These are phyloP conservation scores for Bullera alba DNA, from an alignment of 768 basidiomycete species.

Conservation along the genomic window DNA sequence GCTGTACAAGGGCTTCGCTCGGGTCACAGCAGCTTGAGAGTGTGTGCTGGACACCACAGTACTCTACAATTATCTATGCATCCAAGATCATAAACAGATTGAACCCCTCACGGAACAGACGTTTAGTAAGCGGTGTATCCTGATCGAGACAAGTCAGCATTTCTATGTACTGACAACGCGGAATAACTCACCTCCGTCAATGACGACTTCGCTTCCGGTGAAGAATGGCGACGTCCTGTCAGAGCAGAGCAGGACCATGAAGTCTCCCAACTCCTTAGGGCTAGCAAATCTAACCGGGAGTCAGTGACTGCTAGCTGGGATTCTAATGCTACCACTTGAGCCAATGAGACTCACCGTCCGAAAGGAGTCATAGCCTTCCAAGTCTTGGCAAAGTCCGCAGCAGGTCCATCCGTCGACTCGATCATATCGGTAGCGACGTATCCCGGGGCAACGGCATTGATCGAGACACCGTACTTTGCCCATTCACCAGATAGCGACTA, in stretches of 20 bases:
- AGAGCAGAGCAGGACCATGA: constrained; percentile 33
- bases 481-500: constrained; percentile 42
- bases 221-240: constrained; percentile 30
- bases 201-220: constrained; percentile 42
- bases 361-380: constrained; percentile 39
- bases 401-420: no score
- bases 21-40: constrained; percentile 54
- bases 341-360: constrained; percentile 13
- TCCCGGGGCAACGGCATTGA: constrained; percentile 43
- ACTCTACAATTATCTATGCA: no score
- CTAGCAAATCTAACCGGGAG: constrained; percentile 25
- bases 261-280: constrained; percentile 36
- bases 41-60: not conserved
- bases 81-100: no score
- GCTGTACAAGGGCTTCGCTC: constrained; percentile 83
- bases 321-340: not conserved
- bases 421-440: constrained; percentile 46
- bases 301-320: not conserved
- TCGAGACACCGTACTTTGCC: constrained; percentile 38
- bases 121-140: constrained; percentile 6
- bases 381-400: constrained; percentile 7
- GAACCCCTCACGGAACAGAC: no score
- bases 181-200: constrained; percentile 40
- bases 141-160: constrained; percentile 4
- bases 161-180: not conserved